These are phyloP conservation scores for Cutaneotrichosporon sp. DNA, from an alignment of 1,284 basidiomycete genomes.

Conservation along the genomic window DNA sequence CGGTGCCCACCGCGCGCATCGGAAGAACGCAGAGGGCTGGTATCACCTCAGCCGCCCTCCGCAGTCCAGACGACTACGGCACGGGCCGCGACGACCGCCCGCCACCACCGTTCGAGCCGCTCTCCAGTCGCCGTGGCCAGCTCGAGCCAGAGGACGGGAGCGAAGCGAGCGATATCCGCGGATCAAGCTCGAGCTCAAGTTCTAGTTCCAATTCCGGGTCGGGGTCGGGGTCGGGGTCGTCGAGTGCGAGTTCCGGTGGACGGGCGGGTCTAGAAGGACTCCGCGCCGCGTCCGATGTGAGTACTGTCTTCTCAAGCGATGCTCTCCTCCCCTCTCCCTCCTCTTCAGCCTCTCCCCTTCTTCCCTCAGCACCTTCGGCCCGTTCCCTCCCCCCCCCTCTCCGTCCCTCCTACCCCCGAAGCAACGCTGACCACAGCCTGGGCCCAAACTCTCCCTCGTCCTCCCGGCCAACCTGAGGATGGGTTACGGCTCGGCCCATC, in stretches of 20 bases:
- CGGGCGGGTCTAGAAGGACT: background rate
- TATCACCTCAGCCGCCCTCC: background rate
- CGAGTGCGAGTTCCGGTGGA: background rate
- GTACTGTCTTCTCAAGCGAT: background rate
- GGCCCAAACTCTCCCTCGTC: constrained; percentile 1
- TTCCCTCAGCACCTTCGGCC: too few relatives aligned
- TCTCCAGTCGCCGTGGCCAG: background rate
- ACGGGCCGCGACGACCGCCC: background rate
- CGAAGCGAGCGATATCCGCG: constrained; percentile 6
- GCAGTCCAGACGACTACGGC: background rate
- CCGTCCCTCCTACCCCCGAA: background rate
- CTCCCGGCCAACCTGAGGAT: constrained; percentile 1
- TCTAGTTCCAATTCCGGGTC: background rate
- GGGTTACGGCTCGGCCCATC: constrained; percentile 6
- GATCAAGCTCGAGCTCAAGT: constrained; percentile 1
- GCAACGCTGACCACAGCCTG: constrained; percentile 1
- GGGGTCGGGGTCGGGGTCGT: background rate
- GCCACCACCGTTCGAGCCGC: background rate
- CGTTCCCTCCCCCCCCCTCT: too few relatives aligned
- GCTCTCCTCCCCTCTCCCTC: background rate
- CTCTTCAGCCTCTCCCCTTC: too few relatives aligned
- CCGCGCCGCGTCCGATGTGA: background rate
- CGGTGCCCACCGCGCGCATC: too few relatives aligned
- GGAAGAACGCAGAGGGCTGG: background rate
- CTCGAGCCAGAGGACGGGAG: background rate